phyloP scores from a whole-genome alignment of 108 stramenopile genomes.

The Bacterosira constricta region DNA sequence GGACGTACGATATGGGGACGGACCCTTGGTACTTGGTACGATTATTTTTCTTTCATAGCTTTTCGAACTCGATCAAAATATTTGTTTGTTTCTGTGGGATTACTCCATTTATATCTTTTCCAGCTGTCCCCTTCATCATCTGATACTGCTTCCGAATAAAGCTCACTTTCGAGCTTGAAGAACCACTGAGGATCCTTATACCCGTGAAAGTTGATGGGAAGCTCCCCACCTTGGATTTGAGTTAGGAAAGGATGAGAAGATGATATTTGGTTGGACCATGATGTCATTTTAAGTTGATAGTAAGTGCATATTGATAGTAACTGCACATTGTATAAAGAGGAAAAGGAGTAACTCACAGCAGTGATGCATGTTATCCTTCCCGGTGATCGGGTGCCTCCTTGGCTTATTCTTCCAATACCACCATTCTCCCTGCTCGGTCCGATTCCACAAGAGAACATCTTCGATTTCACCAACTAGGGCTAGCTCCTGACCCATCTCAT shows the following conservation, averaged over 20 bases:
- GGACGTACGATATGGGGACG: no score
- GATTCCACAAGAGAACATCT: constrained; percentile 31
- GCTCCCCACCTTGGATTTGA: no score
- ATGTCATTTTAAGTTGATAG: no score
- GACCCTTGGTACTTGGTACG: no score
- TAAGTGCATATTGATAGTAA: no score
- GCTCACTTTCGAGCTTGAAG: constrained; percentile 27
- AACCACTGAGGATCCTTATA: constrained; percentile 36
- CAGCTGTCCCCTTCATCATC: not conserved
- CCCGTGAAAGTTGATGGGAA: constrained; percentile 38
- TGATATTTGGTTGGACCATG: no score
- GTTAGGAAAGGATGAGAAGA: no score
- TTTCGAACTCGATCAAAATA: constrained; percentile 24
- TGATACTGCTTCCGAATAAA: not conserved
- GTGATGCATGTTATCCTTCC: constrained; percentile 20
- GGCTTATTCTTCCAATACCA: constrained; percentile 47
- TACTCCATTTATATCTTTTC: constrained; percentile 16
- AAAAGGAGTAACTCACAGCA: no score
- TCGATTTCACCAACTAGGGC: constrained; percentile 19
- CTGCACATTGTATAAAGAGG: no score
- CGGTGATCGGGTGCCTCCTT: constrained; percentile 6
- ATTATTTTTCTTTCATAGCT: constrained; percentile 7
- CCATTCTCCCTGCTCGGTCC: constrained; percentile 45
- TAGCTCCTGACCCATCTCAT: constrained; percentile 22
- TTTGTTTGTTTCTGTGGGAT: not conserved